Evolutionary conservation across 768 basidiomycete genomes (phyloP).

Genomic region (Sporobolomyces roseus): DNA sequence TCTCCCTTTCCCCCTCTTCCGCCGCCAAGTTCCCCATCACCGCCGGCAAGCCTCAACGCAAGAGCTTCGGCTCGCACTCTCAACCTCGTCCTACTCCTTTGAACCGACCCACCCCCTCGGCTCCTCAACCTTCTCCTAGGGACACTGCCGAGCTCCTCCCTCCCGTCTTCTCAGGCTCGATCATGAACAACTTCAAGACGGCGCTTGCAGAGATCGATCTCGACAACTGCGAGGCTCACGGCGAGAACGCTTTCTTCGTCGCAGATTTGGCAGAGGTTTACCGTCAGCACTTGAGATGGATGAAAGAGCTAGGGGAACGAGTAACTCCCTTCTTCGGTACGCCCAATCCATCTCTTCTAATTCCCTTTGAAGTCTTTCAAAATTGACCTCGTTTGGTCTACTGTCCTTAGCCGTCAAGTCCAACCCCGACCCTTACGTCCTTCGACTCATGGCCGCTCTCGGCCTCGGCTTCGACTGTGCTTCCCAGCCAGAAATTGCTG

Average conservation of each 20-base stretch:
- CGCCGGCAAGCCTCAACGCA: conserved; percentile 5
- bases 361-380: conserved; percentile 46
- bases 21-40: neutral
- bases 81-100: neutral
- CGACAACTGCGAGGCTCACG: conserved; percentile 54
- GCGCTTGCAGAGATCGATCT: conserved; percentile 42
- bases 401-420: conserved; percentile 72
- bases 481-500: conserved; percentile 84
- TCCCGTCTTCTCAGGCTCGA: conserved; percentile 36
- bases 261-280: conserved; percentile 87
- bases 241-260: conserved; percentile 94
- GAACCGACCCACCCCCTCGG: conserved; percentile 14
- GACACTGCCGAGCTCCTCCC: conserved; percentile 15
- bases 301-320: conserved; percentile 63
- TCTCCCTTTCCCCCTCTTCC: conserved; percentile 28
- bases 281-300: conserved; percentile 78
- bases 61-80: conserved; percentile 9
- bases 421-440: conserved; percentile 92
- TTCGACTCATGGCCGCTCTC: conserved; percentile 80
- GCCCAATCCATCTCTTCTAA: conserved; percentile 44
- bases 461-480: conserved; percentile 97
- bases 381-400: neutral
- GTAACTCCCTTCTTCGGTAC: conserved; percentile 92
- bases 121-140: conserved; percentile 13
- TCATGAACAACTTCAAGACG: conserved; percentile 36